These are phyloP conservation scores for Cryptococcus sp. DNA, from an alignment of 1,284 basidiomycete genomes.

Conservation along the genomic window DNA sequence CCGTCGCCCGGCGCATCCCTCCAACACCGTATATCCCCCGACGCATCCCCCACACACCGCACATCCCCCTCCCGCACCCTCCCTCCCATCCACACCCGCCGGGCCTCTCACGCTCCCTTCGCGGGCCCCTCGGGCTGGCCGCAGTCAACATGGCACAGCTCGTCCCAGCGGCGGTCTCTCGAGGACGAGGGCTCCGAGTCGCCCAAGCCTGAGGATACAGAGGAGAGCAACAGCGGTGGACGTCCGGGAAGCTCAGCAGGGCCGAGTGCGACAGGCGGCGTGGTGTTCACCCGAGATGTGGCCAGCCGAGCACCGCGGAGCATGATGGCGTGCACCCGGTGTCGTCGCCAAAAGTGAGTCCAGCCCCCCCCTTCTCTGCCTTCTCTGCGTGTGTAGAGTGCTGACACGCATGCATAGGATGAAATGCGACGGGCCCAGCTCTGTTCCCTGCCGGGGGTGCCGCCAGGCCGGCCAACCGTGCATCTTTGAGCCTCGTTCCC, in stretches of 20 bases:
- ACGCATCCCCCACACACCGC: constrained; percentile 5
- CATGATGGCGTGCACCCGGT: constrained; percentile 48
- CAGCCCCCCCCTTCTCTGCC: not conserved
- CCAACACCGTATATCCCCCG: constrained; percentile 15
- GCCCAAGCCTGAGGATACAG: constrained; percentile 18
- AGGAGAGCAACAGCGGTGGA: not conserved
- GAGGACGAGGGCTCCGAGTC: constrained; percentile 20
- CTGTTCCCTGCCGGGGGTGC: constrained; percentile 46
- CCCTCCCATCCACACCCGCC: constrained; percentile 19
- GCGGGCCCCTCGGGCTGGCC: constrained; percentile 17
- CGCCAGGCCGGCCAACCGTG: constrained; percentile 41
- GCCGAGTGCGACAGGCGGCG: not conserved
- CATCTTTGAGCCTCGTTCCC: constrained; percentile 42
- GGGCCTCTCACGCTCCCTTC: constrained; percentile 10
- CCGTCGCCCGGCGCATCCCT: constrained; percentile 12
- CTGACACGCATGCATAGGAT: constrained; percentile 18
- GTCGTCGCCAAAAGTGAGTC: constrained; percentile 41
- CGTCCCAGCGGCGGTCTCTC: constrained; percentile 17
- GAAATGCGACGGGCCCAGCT: constrained; percentile 47
- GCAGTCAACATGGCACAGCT: constrained; percentile 9
- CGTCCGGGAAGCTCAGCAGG: not conserved
- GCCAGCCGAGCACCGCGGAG: constrained; percentile 42
- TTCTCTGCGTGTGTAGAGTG: not conserved
- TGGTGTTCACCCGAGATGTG: constrained; percentile 36
- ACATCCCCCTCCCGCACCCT: constrained; percentile 19